Evolutionary conservation across 176 grass and related monocot species (phyloP).

Genomic region (Areca catechu): DNA sequence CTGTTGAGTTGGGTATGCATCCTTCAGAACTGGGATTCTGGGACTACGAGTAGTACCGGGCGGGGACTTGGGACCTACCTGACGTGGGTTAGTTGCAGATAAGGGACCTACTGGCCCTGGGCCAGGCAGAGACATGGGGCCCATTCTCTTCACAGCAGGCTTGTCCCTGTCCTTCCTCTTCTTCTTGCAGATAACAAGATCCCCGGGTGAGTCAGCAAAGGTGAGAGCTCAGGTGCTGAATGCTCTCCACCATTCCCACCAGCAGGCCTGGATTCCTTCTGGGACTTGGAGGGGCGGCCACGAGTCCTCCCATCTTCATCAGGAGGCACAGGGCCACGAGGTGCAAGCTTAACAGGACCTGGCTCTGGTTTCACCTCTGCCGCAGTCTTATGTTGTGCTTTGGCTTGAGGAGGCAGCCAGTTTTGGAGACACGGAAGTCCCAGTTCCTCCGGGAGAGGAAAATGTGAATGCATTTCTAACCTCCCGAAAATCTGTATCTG

Average conservation of each 20-base stretch:
- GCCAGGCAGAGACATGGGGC: conserved; percentile 42
- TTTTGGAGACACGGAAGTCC: conserved; percentile 13
- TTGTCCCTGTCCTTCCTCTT: conserved; percentile 75
- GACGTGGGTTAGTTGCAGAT: conserved; percentile 38
- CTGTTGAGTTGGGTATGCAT: conserved; percentile 45
- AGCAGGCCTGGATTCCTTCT: conserved; percentile 40
- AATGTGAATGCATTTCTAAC: conserved; percentile 47
- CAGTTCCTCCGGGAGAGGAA: conserved; percentile 37
- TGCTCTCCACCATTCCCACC: conserved; percentile 31
- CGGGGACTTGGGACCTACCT: conserved; percentile 35
- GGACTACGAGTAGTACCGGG: conserved; percentile 31
- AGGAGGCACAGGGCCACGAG: conserved; percentile 12
- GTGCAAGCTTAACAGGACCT: conserved; percentile 11
- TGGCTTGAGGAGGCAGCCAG: background rate
- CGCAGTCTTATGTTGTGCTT: conserved; percentile 24
- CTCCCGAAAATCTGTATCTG: conserved; percentile 81
- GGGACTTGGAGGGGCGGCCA: conserved; percentile 33
- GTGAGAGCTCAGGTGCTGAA: conserved; percentile 13
- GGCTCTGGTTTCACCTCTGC: conserved; percentile 34
- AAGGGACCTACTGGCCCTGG: conserved; percentile 59
- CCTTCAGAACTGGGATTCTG: conserved; percentile 50
- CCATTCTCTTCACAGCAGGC: conserved; percentile 15
- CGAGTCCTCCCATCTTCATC: conserved; percentile 21
- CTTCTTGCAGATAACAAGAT: conserved; percentile 88
- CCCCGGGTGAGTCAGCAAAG: conserved; percentile 51